These are phyloP conservation scores for Xylariaceae sp. DNA, from an alignment of 2,329 filamentous ascomycete genomes.

Conservation along the genomic window DNA sequence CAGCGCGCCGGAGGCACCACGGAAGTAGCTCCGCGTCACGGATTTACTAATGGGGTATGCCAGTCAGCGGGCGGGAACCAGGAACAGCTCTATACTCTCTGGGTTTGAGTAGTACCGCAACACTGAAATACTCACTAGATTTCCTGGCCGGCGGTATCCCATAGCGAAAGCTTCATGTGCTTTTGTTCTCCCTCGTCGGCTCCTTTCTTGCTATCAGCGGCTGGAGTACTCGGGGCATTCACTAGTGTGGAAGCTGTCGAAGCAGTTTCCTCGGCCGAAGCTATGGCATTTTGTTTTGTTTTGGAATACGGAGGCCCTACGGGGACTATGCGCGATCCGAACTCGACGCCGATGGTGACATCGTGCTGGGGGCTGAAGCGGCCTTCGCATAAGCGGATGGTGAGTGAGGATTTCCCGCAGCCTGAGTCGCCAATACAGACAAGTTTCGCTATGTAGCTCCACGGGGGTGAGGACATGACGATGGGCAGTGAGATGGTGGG, in stretches of 20 bases:
- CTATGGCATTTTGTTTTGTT: constrained; percentile 23
- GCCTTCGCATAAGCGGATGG: constrained; percentile 92
- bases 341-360: constrained; percentile 96
- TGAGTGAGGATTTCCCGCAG: constrained; percentile 91
- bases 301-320: constrained; percentile 73
- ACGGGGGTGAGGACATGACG: constrained; percentile 63
- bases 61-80: not conserved
- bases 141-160: constrained; percentile 96
- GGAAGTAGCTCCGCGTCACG: constrained; percentile 90
- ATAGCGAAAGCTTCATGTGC: constrained; percentile 90
- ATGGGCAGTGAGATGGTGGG: constrained; percentile 7
- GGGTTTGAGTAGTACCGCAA: not conserved
- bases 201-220: not conserved
- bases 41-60: constrained; percentile 54
- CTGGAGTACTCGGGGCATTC: not conserved
- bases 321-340: constrained; percentile 87
- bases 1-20: constrained; percentile 66
- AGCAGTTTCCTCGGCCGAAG: constrained; percentile 16
- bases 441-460: constrained; percentile 99
- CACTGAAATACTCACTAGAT: constrained; percentile 55
- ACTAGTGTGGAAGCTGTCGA: constrained; percentile 4
- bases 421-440: constrained; percentile 96
- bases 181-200: constrained; percentile 43
- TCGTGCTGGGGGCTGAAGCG: constrained; percentile 93
- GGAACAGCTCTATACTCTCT: not conserved